These are phyloP conservation scores for Pinus albicaulis DNA, from an alignment of 75 land plant species.

Conservation along the genomic window DNA sequence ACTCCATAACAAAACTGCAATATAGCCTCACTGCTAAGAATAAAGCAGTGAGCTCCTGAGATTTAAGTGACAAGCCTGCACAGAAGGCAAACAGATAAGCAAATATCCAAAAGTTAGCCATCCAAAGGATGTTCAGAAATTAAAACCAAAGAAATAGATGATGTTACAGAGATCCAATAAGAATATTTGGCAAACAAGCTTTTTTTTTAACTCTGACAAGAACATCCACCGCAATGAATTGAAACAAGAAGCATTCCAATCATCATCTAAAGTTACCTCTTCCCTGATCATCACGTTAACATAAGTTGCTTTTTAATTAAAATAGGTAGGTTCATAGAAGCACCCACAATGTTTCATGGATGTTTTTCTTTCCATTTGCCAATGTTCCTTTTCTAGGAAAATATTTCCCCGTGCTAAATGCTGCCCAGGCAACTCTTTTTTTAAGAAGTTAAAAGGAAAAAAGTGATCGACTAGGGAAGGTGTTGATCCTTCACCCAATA, in stretches of 20 bases:
- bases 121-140: not conserved
- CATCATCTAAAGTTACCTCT: too few species aligned
- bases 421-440: too few species aligned
- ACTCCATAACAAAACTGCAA: slow-evolving; percentile 79
- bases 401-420: too few species aligned
- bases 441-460: too few species aligned
- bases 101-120: not conserved
- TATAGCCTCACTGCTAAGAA: slow-evolving; percentile 77
- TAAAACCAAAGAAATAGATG: not conserved
- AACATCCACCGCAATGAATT: not conserved
- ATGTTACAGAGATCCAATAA: not conserved
- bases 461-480: too few species aligned
- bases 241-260: not conserved
- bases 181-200: not conserved
- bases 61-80: slow-evolving; percentile 87
- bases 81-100: not conserved
- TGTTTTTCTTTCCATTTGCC: too few species aligned
- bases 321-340: not conserved
- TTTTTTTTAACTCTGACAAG: not conserved
- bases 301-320: not conserved
- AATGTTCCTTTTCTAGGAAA: too few species aligned
- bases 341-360: not conserved
- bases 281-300: not conserved
- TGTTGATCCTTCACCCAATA: too few species aligned
- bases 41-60: slow-evolving; percentile 89